Conservation (phyloP, 139 green algal genomes). For the Gonium pectorale region DNA sequence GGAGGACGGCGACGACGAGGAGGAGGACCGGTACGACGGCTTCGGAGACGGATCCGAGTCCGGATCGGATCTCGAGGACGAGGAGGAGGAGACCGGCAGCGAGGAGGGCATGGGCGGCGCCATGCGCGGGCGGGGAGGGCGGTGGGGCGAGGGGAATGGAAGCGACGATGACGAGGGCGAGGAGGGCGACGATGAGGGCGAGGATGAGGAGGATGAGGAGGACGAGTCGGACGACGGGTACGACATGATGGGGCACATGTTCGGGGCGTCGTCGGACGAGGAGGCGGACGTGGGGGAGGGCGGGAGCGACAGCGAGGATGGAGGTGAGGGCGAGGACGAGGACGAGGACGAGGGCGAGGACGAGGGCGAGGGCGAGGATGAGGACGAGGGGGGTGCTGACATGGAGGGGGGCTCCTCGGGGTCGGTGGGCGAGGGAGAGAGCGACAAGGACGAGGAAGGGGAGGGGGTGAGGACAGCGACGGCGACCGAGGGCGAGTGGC, state of each 20-base stretch:
- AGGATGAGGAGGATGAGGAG: background rate
- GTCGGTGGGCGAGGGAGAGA: background rate
- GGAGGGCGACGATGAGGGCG: background rate
- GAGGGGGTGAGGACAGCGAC: slow-evolving; percentile 18
- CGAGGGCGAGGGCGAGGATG: background rate
- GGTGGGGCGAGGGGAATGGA: too few relatives aligned
- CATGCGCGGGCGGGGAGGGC: too few relatives aligned
- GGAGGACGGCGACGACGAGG: background rate
- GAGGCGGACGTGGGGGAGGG: background rate
- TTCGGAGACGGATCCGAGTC: too few relatives aligned
- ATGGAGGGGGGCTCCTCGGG: background rate
- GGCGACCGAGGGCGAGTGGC: slow-evolving; percentile 5
- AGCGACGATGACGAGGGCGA: background rate
- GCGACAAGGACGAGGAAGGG: background rate
- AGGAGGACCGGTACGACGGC: too few relatives aligned
- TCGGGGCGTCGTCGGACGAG: background rate
- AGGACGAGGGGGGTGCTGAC: background rate
- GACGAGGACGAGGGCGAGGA: slow-evolving; percentile 9
- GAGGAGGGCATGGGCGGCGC: too few relatives aligned
- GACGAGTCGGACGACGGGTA: background rate
- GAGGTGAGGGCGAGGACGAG: background rate
- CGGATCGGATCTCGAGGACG: too few relatives aligned
- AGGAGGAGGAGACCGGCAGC: too few relatives aligned
- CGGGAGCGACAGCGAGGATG: background rate
- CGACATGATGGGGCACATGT: slow-evolving; percentile 6